These are phyloP conservation scores for Magnusiomyces tetraspermus DNA, from an alignment of 1,139 yeast genomes.

Conservation along the genomic window DNA sequence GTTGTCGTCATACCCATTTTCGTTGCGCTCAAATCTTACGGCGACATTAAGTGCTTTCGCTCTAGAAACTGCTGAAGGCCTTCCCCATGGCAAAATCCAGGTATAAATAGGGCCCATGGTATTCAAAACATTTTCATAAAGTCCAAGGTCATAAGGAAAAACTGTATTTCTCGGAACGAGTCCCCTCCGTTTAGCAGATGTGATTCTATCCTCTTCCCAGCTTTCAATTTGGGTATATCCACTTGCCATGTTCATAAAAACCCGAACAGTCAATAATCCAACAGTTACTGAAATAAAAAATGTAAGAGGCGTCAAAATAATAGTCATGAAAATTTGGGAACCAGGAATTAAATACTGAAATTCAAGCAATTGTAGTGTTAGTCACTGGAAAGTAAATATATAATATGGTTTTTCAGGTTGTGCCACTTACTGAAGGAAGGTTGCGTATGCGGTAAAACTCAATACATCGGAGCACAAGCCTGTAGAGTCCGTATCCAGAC, in stretches of 20 bases:
- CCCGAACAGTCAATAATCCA: slow-evolving; percentile 49
- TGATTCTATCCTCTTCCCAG: slow-evolving; percentile 86
- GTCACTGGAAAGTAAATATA: too few species aligned
- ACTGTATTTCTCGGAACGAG: slow-evolving; percentile 24
- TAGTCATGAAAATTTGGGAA: slow-evolving; percentile 46
- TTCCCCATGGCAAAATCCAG: slow-evolving; percentile 67
- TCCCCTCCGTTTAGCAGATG: slow-evolving; percentile 45
- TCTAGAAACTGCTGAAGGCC: slow-evolving; percentile 1
- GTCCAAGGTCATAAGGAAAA: slow-evolving; percentile 73
- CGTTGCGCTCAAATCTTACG: slow-evolving; percentile 44
- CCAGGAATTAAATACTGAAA: slow-evolving; percentile 43
- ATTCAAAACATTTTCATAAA: slow-evolving; percentile 43
- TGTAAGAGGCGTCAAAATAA: slow-evolving; percentile 48
- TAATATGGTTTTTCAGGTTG: not conserved
- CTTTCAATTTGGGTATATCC: slow-evolving; percentile 91
- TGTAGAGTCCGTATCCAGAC: slow-evolving; percentile 41
- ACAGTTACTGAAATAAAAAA: slow-evolving; percentile 53
- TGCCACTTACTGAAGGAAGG: slow-evolving; percentile 38
- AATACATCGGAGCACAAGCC: slow-evolving; percentile 37
- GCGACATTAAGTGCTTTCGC: slow-evolving; percentile 32
- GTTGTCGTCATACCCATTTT: slow-evolving; percentile 42
- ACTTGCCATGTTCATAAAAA: slow-evolving; percentile 44
- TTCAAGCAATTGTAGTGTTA: not conserved
- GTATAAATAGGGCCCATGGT: slow-evolving; percentile 30
- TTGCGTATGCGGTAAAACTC: slow-evolving; percentile 45